These are phyloP conservation scores for Cryphonectria japonica DNA, from an alignment of 2,329 filamentous ascomycete genomes.

Conservation along the genomic window DNA sequence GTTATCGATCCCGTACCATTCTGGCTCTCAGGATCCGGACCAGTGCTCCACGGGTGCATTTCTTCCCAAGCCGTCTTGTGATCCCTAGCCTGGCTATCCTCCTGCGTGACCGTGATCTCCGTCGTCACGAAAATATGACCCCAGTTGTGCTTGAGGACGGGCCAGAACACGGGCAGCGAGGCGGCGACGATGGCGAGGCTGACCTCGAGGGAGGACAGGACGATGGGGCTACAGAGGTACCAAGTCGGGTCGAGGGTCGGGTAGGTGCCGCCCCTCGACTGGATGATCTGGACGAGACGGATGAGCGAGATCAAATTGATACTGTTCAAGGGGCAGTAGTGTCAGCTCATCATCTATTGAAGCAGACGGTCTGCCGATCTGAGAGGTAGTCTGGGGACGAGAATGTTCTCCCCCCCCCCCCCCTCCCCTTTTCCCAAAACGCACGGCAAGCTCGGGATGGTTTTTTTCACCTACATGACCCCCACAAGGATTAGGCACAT, in stretches of 20 bases:
- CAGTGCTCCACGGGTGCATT: slow-evolving; percentile 15
- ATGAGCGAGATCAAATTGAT: slow-evolving; percentile 39
- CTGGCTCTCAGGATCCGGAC: neutral
- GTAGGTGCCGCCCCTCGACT: slow-evolving; percentile 37
- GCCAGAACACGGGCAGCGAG: slow-evolving; percentile 21
- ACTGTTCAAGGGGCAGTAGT: slow-evolving; percentile 28
- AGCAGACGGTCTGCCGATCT: neutral
- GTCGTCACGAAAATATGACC: slow-evolving; percentile 43
- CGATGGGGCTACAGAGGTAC: slow-evolving; percentile 40
- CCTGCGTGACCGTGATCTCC: slow-evolving; percentile 37
- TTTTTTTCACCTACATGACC: slow-evolving; percentile 34
- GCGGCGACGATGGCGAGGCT: slow-evolving; percentile 31
- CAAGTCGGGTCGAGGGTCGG: slow-evolving; percentile 43
- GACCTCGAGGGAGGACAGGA: slow-evolving; percentile 41
- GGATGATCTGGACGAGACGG: slow-evolving; percentile 38
- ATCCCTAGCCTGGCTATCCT: slow-evolving; percentile 10
- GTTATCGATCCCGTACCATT: neutral
- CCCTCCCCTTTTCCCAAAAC: no score
- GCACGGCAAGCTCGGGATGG: neutral
- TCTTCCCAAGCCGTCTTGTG: neutral
- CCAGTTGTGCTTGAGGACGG: slow-evolving; percentile 35
- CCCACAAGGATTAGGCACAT: slow-evolving; percentile 39
- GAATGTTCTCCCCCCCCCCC: neutral
- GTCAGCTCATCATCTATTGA: neutral
- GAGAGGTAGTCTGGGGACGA: neutral